Evolutionary conservation across 1,139 yeast genomes (phyloP).

Genomic region (Yamadazyma pseudoaaseri): DNA sequence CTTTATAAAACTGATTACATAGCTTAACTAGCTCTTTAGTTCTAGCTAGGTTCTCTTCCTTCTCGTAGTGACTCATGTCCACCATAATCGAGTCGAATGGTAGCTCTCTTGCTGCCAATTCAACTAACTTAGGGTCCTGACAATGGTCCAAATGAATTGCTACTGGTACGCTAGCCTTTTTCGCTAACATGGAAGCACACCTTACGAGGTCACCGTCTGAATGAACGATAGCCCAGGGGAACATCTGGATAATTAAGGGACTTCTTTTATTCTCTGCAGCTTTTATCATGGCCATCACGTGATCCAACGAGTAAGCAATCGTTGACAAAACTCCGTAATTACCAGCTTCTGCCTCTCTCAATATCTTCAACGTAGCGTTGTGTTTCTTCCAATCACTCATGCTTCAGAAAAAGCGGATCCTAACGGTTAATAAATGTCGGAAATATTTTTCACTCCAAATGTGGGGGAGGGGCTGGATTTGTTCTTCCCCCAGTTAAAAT

Average conservation of each 20-base stretch:
- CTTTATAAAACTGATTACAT: constrained; percentile 11
- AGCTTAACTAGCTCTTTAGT: constrained; percentile 11
- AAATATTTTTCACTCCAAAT: background rate
- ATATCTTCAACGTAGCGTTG: constrained; percentile 11
- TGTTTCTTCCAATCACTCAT: constrained; percentile 9
- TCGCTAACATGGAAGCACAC: constrained; percentile 10
- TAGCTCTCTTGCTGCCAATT: constrained; percentile 12
- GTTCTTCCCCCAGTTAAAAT: too few relatives aligned
- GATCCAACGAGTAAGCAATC: constrained; percentile 12
- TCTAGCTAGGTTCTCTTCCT: constrained; percentile 11
- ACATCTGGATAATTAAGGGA: constrained; percentile 12
- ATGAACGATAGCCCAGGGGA: constrained; percentile 13
- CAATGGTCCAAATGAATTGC: constrained; percentile 14
- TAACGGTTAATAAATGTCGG: too few relatives aligned
- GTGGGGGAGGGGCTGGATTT: background rate
- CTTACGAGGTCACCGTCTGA: constrained; percentile 12
- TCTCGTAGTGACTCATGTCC: constrained; percentile 13
- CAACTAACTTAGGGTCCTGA: constrained; percentile 12
- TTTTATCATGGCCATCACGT: constrained; percentile 12
- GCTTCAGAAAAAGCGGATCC: too few relatives aligned
- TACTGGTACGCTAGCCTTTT: constrained; percentile 11
- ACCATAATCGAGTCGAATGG: constrained; percentile 15
- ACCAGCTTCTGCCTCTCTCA: constrained; percentile 10
- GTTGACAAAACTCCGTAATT: constrained; percentile 12
- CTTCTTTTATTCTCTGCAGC: constrained; percentile 13